Evolutionary conservation across 164 flowering plant species (phyloP), one percentile per base, ranked within the genome.

Genomic region (grape (Vitis vinifera)): DNA sequence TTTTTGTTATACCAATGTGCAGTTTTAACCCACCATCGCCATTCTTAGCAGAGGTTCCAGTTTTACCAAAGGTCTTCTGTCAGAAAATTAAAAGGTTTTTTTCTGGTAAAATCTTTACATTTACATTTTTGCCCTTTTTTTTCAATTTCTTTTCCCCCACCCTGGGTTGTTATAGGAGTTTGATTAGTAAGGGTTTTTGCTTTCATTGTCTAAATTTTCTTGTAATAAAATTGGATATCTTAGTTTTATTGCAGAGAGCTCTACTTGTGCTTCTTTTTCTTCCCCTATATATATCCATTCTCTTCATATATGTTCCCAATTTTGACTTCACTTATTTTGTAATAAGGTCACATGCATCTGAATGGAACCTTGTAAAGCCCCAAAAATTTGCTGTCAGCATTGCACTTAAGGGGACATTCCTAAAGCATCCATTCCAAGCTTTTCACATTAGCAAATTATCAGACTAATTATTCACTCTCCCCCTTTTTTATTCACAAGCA

Each of bases 21-120:
- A 83, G 83, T 76, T 76, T 37, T 37, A 72, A 68, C 59, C 50
- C 23, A 30, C 10, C 50, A 29, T 64, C 55, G 61, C 44, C 59
- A 67, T 86, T 84, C 77, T 73, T 76, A 81, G 84, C 91, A 85
- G 90, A 82, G 87, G 89, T 83, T 84, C 91, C 87, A 77, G 80
- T 86, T 88, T 90, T 87, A 81, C 77, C 70, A 59, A 79, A 80
- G 90, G 89, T 79, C 91, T 84, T 86, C 92, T 87, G 89, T 84
- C 76, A 31, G 58, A 67, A 75, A 74, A 67, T 51, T 66, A 16
- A 59, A 66, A 64, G 49, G 50, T 55, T 51, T 50, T 75, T 76
- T 74, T 72, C 79, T 64, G 27, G 57, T 64, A 58, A 73, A 75
- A 14, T 49, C 19, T 59, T 68, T 69, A 37, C 44, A 37, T 68